phyloP scores from a whole-genome alignment of 2,329 filamentous ascomycete species.

The Dothidotthia symphoricarpi region DNA sequence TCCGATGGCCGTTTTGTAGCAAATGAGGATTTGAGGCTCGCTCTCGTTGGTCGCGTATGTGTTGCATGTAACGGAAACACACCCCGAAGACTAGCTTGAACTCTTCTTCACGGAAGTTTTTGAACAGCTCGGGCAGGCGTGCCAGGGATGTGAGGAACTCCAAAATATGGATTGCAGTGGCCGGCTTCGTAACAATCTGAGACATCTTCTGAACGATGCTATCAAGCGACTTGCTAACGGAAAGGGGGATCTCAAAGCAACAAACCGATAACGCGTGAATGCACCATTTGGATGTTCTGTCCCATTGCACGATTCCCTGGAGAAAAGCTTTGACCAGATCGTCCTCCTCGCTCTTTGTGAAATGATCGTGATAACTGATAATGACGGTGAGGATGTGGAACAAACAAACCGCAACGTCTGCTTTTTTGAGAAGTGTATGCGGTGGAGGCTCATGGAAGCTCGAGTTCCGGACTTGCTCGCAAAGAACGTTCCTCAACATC shows the following conservation, averaged over 20 bases:
- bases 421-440: conserved; percentile 76
- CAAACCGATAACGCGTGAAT: conserved; percentile 94
- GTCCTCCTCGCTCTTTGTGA: conserved; percentile 81
- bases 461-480: conserved; percentile 76
- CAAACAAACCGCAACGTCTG: conserved; percentile 84
- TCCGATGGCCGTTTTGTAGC: conserved; percentile 37
- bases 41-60: conserved; percentile 65
- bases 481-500: conserved; percentile 71
- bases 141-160: conserved; percentile 92
- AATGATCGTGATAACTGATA: conserved; percentile 84
- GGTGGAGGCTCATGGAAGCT: conserved; percentile 78
- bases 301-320: conserved; percentile 77
- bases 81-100: conserved; percentile 94
- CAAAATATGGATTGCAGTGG: conserved; percentile 89
- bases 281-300: conserved; percentile 84
- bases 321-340: conserved; percentile 86
- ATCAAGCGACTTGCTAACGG: conserved; percentile 80
- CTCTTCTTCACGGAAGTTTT: conserved; percentile 87
- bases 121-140: conserved; percentile 77
- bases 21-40: conserved; percentile 34
- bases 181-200: conserved; percentile 89
- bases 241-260: conserved; percentile 87
- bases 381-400: conserved; percentile 85
- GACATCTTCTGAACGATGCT: conserved; percentile 90
- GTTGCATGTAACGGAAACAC: conserved; percentile 89